These are phyloP conservation scores for Irpex lacteus DNA, from an alignment of 1,284 basidiomycete species.

Conservation along the genomic window DNA sequence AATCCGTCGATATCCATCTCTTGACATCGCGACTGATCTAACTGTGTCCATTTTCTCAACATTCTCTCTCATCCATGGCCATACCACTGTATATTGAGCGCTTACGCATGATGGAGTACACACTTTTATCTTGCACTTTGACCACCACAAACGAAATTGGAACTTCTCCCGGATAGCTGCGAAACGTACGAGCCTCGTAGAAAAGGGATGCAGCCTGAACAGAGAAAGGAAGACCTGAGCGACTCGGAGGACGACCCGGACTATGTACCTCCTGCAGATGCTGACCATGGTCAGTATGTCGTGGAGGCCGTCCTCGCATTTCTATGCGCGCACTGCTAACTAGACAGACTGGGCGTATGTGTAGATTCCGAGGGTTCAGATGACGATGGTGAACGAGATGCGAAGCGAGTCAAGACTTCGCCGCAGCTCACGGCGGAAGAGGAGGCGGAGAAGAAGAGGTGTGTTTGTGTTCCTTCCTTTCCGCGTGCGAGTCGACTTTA, in stretches of 20 bases:
- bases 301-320: too few relatives aligned
- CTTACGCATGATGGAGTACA: background rate
- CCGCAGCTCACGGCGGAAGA: conserved; percentile 30
- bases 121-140: background rate
- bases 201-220: background rate
- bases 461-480: conserved; percentile 9
- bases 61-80: too few relatives aligned
- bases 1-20: too few relatives aligned
- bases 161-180: too few relatives aligned
- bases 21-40: too few relatives aligned
- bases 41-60: too few relatives aligned
- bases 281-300: conserved; percentile 31
- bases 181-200: background rate
- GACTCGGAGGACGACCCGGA: conserved; percentile 69
- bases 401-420: conserved; percentile 28
- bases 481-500: background rate
- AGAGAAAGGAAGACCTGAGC: conserved; percentile 24
- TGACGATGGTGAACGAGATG: conserved; percentile 31
- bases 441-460: conserved; percentile 44
- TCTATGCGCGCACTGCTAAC: too few relatives aligned
- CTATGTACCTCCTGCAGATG: conserved; percentile 52
- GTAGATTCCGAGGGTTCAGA: conserved; percentile 31
- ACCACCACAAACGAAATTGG: background rate
- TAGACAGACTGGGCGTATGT: too few relatives aligned
- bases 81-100: background rate